phyloP scores from a whole-genome alignment of 768 basidiomycete genomes.

The Crucibulum laeve region DNA sequence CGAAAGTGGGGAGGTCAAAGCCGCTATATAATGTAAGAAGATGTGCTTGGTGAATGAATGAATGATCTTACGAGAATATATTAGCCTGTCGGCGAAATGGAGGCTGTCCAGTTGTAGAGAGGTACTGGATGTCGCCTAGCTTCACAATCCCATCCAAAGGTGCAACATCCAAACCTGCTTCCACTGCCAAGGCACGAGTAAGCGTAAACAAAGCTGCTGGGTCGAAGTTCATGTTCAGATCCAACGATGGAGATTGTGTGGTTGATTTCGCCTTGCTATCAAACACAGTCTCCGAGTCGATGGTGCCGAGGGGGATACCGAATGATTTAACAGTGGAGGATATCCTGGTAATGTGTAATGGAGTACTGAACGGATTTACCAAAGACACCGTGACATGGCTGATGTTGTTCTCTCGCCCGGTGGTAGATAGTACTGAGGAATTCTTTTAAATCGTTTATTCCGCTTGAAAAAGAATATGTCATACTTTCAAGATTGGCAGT shows the following conservation, averaged over 20 bases:
- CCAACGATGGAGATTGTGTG: constrained; percentile 52
- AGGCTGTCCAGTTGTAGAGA: constrained; percentile 29
- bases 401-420: constrained; percentile 58
- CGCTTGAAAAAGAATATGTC: constrained; percentile 3
- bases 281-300: constrained; percentile 50
- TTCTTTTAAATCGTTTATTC: not conserved
- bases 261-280: constrained; percentile 45
- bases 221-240: constrained; percentile 65
- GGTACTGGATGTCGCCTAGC: constrained; percentile 64
- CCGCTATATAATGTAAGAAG: constrained; percentile 29
- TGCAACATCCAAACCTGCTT: constrained; percentile 54
- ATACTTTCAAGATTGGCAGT: constrained; percentile 51
- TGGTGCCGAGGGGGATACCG: constrained; percentile 59
- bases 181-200: constrained; percentile 59
- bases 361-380: constrained; percentile 63
- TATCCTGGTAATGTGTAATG: constrained; percentile 53
- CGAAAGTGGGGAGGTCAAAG: constrained; percentile 59
- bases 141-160: constrained; percentile 65
- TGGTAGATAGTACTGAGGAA: constrained; percentile 53
- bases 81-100: constrained; percentile 31
- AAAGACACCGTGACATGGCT: constrained; percentile 60
- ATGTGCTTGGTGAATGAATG: not conserved
- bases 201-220: constrained; percentile 67
- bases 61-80: constrained; percentile 45
- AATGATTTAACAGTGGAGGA: constrained; percentile 56